phyloP scores from a whole-genome alignment of 305 asterid genomes.

The Ajuga reptans region DNA sequence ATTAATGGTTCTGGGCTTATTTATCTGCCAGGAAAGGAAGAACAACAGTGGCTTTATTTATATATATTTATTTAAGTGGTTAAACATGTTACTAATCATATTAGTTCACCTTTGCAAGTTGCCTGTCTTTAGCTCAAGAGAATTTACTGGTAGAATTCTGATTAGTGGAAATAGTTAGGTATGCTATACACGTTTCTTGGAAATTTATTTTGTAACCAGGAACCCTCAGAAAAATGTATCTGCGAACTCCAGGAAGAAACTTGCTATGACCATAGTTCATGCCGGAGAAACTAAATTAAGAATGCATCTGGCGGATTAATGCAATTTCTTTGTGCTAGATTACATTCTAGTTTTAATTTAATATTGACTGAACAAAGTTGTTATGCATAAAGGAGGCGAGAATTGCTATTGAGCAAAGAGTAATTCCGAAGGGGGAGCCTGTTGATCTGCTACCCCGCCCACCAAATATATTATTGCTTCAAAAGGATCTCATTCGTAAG shows the following conservation, averaged over 20 bases:
- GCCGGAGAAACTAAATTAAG: background rate
- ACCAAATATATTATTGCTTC: slow-evolving; percentile 58
- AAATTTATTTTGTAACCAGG: background rate
- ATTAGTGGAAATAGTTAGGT: background rate
- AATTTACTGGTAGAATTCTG: no score
- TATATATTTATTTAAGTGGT: background rate
- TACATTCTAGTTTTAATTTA: background rate
- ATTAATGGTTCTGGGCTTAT: background rate
- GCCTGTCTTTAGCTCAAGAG: no score
- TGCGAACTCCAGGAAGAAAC: background rate
- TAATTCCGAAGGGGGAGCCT: slow-evolving; percentile 74
- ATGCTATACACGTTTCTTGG: background rate
- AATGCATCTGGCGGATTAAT: background rate
- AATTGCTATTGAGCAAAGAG: slow-evolving; percentile 70
- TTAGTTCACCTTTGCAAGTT: slow-evolving; percentile 11
- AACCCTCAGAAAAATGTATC: background rate
- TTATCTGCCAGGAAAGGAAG: background rate
- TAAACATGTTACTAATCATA: background rate
- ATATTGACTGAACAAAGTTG: background rate
- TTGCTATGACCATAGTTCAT: background rate
- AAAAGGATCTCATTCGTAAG: slow-evolving; percentile 74
- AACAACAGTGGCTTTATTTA: background rate
- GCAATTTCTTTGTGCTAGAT: background rate
- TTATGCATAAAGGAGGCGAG: slow-evolving; percentile 65
- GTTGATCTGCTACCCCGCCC: slow-evolving; percentile 82